Evolutionary conservation across 768 basidiomycete species (phyloP).

Genomic region (Chalciporus pseudorubinellus): DNA sequence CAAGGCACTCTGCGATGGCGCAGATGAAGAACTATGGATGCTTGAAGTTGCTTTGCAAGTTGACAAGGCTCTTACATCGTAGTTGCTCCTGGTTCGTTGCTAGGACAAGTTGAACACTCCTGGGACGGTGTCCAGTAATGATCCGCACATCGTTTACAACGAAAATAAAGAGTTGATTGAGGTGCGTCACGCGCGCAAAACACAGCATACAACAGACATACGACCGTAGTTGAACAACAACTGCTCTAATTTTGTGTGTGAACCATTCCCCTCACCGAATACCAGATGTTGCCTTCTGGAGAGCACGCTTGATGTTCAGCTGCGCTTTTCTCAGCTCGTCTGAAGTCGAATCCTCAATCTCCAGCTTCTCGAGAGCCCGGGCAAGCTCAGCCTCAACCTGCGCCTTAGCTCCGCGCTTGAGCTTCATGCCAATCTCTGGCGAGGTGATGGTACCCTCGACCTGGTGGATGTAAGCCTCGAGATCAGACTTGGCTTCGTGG

Average conservation of each 20-base stretch:
- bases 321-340: constrained; percentile 97
- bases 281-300: constrained; percentile 96
- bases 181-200: constrained; percentile 12
- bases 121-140: background rate
- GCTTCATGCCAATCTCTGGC: constrained; percentile 96
- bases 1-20: constrained; percentile 93
- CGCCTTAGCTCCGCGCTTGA: constrained; percentile 93
- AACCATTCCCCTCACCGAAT: constrained; percentile 57
- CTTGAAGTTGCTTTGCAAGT: constrained; percentile 83
- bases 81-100: background rate
- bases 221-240: constrained; percentile 11
- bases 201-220: constrained; percentile 16
- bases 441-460: constrained; percentile 95
- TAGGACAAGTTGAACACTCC: background rate
- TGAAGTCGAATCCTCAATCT: constrained; percentile 90
- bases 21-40: constrained; percentile 95
- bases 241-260: constrained; percentile 16
- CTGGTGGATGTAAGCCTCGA: constrained; percentile 96
- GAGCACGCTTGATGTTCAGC: constrained; percentile 90
- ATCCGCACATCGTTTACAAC: constrained; percentile 5
- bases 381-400: constrained; percentile 98
- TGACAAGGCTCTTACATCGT: constrained; percentile 53
- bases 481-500: constrained; percentile 97
- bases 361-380: constrained; percentile 96
- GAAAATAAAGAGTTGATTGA: constrained; percentile 10